Base-by-base conservation (phyloP, 768 basidiomycete species). In the Hypholoma sublateritium region DNA sequence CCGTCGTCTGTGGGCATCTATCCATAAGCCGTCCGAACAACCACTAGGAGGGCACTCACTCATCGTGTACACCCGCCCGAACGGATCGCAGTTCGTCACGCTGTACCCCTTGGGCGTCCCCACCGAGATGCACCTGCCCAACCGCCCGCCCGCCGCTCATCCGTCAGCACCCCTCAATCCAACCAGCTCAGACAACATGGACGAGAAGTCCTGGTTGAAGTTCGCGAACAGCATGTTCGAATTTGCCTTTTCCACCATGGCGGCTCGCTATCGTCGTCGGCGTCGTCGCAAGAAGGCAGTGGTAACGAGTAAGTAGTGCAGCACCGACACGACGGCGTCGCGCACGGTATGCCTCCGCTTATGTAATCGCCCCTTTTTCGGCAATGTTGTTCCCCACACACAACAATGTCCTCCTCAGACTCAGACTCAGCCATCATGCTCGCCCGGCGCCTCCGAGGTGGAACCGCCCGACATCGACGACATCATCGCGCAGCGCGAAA, bases 151-250 rank as follows among this genome's bases (percentile, higher is more conserved):
- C 28, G 5, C 3, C 28, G 28, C 5, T 32, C 28, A 6, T 32
- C 2, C 9, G 28, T 32, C 28, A 32, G 2, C 28, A 32, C 2
- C 28, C 9, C 28, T n/a, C 25, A 28, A 28, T 28, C 28, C n/a
- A n/a, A n/a, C 28, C 49, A 32, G 35, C 46, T n/a, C n/a, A n/a
- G n/a, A n/a, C n/a, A n/a, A 24, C 28, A 70, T 88, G 55, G 71
- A 95, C 86, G 93, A 94, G 72, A 93, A 95, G 70, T 98, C 95
- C 68, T 98, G 96, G 73, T 98, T 98, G 80, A 98, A 98, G 76
- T 95, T 96, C 47, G 92, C 92, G 62, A 92, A 93, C 43, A 93
- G 76, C 87, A 84, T 78, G 62, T 78, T 78, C 45, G 71, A 65
- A 63, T 77, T 77, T 21, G 73, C 72, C 53, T 69, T 70, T 62